phyloP scores from a whole-genome alignment of 139 green algal genomes.

The Parachlorella kessleri region DNA sequence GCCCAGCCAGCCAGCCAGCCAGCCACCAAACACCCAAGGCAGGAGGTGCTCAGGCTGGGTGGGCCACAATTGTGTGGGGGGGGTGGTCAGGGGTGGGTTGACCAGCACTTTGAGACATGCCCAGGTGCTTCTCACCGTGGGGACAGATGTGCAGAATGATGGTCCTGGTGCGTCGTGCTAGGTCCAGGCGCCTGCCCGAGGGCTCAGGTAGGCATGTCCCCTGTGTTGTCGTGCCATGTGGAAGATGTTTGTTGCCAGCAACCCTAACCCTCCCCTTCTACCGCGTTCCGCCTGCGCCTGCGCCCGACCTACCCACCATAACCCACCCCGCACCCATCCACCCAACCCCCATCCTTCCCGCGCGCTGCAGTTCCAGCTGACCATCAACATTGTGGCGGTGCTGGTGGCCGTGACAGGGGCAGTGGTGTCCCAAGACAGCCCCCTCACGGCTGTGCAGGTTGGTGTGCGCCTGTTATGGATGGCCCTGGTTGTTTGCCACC shows the following conservation, averaged over 20 bases:
- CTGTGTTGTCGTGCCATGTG: too few species aligned
- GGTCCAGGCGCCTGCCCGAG: too few species aligned
- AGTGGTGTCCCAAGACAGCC: slow-evolving; percentile 58
- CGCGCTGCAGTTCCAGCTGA: slow-evolving; percentile 81
- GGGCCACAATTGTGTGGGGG: background rate
- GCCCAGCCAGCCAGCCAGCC: too few species aligned
- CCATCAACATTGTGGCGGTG: slow-evolving; percentile 80
- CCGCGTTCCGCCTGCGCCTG: background rate
- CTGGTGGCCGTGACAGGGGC: slow-evolving; percentile 65
- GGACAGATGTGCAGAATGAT: too few species aligned
- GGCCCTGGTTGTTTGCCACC: too few species aligned
- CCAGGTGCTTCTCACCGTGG: too few species aligned
- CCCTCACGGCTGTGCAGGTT: slow-evolving; percentile 72
- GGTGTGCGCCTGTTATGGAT: too few species aligned
- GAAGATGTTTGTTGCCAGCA: too few species aligned
- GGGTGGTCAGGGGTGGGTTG: background rate
- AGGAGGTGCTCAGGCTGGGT: background rate
- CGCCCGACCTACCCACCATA: too few species aligned
- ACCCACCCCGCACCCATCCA: background rate
- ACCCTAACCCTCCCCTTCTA: background rate
- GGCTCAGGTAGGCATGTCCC: too few species aligned
- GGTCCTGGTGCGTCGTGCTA: too few species aligned
- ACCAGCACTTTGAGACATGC: slow-evolving; percentile 67
- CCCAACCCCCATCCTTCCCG: background rate
- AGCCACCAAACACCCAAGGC: too few species aligned